Evolutionary conservation across 768 basidiomycete genomes (phyloP).

Genomic region (Erythrobasidium yunnanense): DNA sequence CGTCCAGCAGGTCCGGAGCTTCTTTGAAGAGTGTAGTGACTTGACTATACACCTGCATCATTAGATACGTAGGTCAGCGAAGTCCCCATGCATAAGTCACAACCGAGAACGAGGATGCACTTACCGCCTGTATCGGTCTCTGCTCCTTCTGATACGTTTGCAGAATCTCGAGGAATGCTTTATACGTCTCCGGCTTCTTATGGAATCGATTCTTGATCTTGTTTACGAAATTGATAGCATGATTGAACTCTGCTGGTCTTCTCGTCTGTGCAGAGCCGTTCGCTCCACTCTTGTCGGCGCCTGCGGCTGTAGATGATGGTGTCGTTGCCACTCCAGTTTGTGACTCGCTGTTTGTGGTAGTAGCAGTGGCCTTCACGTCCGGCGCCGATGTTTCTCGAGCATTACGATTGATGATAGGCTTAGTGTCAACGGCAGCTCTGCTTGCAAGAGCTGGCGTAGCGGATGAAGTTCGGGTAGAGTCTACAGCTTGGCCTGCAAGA

Average conservation of each 20-base stretch:
- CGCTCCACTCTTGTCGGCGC: neutral
- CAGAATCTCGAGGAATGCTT: conserved; percentile 47
- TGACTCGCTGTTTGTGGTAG: too few species aligned
- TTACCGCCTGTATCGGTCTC: conserved; percentile 45
- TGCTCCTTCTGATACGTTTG: conserved; percentile 52
- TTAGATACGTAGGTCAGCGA: too few species aligned
- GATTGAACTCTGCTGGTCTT: conserved; percentile 47
- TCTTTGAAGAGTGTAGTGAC: conserved; percentile 36
- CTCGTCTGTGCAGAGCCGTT: neutral
- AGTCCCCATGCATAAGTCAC: too few species aligned
- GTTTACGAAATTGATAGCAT: conserved; percentile 94
- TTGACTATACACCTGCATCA: conserved; percentile 39
- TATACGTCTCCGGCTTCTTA: conserved; percentile 68
- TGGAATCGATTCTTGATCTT: conserved; percentile 89
- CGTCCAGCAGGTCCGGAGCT: conserved; percentile 38
- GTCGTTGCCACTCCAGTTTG: too few species aligned
- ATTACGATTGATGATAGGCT: too few species aligned
- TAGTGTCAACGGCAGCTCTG: too few species aligned
- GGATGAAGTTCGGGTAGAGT: too few species aligned
- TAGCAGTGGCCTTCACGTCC: too few species aligned
- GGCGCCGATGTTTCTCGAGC: too few species aligned
- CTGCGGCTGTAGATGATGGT: too few species aligned
- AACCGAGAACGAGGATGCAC: neutral
- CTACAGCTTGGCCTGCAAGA: too few species aligned
- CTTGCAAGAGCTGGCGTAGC: too few species aligned